Evolutionary conservation across 148 eudicot genomes (phyloP).

Genomic region (Silene uniflora): DNA sequence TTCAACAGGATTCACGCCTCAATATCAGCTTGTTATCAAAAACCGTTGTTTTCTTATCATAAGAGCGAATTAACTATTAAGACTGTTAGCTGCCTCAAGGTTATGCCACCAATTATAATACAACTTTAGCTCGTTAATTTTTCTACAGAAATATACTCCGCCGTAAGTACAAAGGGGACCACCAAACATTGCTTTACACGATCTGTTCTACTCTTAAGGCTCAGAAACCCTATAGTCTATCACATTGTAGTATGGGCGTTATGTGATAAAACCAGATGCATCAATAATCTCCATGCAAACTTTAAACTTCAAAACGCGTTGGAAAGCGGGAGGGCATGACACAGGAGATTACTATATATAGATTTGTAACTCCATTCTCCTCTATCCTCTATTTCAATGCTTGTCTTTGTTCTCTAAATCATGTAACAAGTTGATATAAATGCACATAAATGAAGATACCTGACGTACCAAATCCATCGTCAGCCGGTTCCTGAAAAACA

Average conservation of each 20-base stretch:
- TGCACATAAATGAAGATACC: slow-evolving; percentile 37
- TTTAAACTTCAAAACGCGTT: too few species aligned
- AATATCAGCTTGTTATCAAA: background rate
- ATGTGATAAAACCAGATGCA: too few species aligned
- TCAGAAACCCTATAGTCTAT: too few species aligned
- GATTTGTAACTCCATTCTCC: background rate
- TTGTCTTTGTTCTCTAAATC: background rate
- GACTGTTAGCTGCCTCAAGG: background rate
- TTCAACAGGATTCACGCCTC: background rate
- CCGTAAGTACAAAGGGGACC: too few species aligned
- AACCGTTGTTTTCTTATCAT: background rate
- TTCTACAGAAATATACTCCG: too few species aligned
- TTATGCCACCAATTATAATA: too few species aligned
- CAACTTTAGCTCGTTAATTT: background rate
- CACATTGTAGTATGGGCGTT: too few species aligned
- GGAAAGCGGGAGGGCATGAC: too few species aligned
- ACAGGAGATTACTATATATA: too few species aligned
- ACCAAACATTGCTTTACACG: too few species aligned
- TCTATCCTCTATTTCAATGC: background rate
- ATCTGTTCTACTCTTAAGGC: too few species aligned
- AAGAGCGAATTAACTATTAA: background rate
- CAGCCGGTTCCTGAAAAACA: slow-evolving; percentile 69
- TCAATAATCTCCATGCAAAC: too few species aligned
- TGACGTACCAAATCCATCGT: slow-evolving; percentile 39
- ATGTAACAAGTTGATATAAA: background rate